Percentiles rank a stretch among this genome's conserved stretches.
Conservation (phyloP, 345 rosid species). For the sweet orange (Citrus sinensis) region DVS_A1.0 CM039166.1:25331501-25332000, state of each 20-base stretch:
- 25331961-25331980: not conserved
- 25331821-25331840: not conserved
- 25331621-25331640: not conserved
- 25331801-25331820: too few species aligned
- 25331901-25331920: not conserved
- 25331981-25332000: not conserved
- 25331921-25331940: not conserved
- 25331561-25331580: too few species aligned
- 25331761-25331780: not conserved
- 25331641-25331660: not conserved
- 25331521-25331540: not conserved
- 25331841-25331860: not conserved
- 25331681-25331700: not conserved
- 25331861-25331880: not conserved
- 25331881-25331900: not conserved
- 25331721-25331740: not conserved
- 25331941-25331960: not conserved
- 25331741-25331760: not conserved
- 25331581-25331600: too few species aligned
- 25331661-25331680: not conserved
- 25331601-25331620: too few species aligned
- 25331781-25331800: not conserved
- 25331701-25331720: not conserved
- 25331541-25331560: too few species aligned
- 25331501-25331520: not conserved